A percentile compares a stretch with the other conserved stretches of the same genome.
Conservation (phyloP, 371 early-diverging fungal species). For the Mortierella sp. region DNA sequence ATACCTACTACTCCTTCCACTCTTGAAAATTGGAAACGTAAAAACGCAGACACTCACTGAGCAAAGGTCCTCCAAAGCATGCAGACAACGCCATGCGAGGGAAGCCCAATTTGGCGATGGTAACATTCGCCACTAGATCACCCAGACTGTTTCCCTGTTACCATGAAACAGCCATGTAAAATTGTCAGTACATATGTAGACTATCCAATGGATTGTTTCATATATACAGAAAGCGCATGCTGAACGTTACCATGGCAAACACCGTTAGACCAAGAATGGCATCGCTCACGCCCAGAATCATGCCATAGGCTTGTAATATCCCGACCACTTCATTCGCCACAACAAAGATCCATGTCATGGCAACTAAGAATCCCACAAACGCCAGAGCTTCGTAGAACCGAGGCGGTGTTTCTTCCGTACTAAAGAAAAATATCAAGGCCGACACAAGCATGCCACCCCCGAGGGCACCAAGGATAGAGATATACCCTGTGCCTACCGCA, state of each 20-base stretch:
- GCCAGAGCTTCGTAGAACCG: slow-evolving; percentile 58
- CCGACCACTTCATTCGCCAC: slow-evolving; percentile 88
- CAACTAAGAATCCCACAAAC: slow-evolving; percentile 76
- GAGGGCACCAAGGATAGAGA: slow-evolving; percentile 11
- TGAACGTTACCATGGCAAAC: slow-evolving; percentile 76
- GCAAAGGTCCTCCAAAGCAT: slow-evolving; percentile 88
- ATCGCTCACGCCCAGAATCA: slow-evolving; percentile 80
- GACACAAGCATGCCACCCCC: slow-evolving; percentile 13
- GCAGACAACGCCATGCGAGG: slow-evolving; percentile 89
- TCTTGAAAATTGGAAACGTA: not conserved
- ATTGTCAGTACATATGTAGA: no score
- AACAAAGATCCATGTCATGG: slow-evolving; percentile 81
- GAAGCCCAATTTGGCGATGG: slow-evolving; percentile 84
- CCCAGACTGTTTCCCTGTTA: slow-evolving; percentile 84
- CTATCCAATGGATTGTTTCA: no score
- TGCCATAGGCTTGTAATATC: slow-evolving; percentile 78
- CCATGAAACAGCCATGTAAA: not conserved
- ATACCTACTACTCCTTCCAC: not conserved
- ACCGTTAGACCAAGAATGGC: slow-evolving; percentile 84
- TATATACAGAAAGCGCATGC: no score
- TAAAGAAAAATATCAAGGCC: slow-evolving; percentile 1
- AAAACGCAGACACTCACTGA: slow-evolving; percentile 64
- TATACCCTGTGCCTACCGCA: slow-evolving; percentile 6
- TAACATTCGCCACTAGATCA: slow-evolving; percentile 84
- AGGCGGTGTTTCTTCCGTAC: slow-evolving; percentile 29